Conservation (phyloP, 208 protist species). For the Angomonas desouzai region DNA sequence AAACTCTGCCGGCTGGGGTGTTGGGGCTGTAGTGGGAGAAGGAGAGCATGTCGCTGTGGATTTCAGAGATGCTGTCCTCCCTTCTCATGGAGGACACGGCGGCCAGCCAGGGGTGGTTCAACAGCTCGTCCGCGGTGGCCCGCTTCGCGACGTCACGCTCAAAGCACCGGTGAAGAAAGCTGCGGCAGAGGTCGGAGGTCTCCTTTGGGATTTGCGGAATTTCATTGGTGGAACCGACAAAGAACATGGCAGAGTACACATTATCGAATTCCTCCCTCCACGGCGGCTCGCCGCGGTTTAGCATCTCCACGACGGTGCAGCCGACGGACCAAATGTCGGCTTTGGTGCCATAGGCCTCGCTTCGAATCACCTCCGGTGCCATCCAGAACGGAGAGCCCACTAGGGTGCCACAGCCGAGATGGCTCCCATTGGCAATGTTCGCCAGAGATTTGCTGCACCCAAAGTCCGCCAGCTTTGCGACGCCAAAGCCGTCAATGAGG, state of each 20-base stretch:
- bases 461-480: slow-evolving; percentile 89
- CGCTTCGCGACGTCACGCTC: slow-evolving; percentile 67
- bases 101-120: slow-evolving; percentile 67
- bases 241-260: slow-evolving; percentile 77
- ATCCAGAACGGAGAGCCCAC: slow-evolving; percentile 86
- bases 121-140: slow-evolving; percentile 62
- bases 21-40: slow-evolving; percentile 1
- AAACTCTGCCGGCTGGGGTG: neutral
- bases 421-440: slow-evolving; percentile 45
- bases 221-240: slow-evolving; percentile 63
- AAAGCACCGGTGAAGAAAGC: slow-evolving; percentile 74
- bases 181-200: slow-evolving; percentile 62
- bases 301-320: slow-evolving; percentile 92
- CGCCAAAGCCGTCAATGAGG: slow-evolving; percentile 77
- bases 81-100: slow-evolving; percentile 20
- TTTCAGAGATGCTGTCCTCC: slow-evolving; percentile 22
- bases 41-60: slow-evolving; percentile 7
- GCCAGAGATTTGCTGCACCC: slow-evolving; percentile 76
- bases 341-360: slow-evolving; percentile 76
- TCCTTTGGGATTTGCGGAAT: slow-evolving; percentile 66
- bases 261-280: slow-evolving; percentile 79
- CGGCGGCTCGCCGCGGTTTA: slow-evolving; percentile 75
- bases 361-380: slow-evolving; percentile 86
- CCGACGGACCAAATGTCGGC: slow-evolving; percentile 93
- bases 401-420: slow-evolving; percentile 63